These are phyloP conservation scores for Linnemannia exigua DNA, from an alignment of 192 early-diverging fungal species.

Conservation along the genomic window DNA sequence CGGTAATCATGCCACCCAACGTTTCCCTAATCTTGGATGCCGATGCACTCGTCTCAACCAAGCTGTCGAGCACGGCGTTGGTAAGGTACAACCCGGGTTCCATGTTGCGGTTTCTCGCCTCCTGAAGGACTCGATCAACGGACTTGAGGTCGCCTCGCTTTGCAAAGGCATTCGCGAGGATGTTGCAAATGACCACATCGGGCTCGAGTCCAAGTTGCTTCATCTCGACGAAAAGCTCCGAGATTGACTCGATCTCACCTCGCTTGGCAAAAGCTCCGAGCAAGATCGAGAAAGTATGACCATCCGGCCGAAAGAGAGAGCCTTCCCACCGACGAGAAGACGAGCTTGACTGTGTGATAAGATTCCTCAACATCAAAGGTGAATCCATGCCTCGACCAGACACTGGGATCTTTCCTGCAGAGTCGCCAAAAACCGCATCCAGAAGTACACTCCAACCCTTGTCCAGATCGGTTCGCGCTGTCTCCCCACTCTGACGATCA, in stretches of 20 bases:
- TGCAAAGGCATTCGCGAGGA: conserved; percentile 42
- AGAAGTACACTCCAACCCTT: conserved; percentile 43
- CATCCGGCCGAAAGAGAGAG: conserved; percentile 27
- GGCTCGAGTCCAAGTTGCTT: conserved; percentile 27
- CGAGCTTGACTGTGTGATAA: conserved; percentile 20
- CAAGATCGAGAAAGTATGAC: conserved; percentile 44
- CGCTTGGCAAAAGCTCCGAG: conserved; percentile 35
- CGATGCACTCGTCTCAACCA: conserved; percentile 33
- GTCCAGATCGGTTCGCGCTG: conserved; percentile 12
- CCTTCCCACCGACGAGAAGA: not conserved
- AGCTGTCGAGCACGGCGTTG: conserved; percentile 30
- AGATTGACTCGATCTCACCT: conserved; percentile 48
- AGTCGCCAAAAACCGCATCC: conserved; percentile 5
- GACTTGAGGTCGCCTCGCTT: conserved; percentile 45
- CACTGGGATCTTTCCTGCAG: not conserved
- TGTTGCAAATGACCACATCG: conserved; percentile 29
- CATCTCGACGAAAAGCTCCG: conserved; percentile 49
- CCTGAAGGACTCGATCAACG: conserved; percentile 35
- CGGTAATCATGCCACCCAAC: conserved; percentile 24
- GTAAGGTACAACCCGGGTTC: conserved; percentile 29
- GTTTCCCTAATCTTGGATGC: conserved; percentile 24
- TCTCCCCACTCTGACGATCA: not conserved
- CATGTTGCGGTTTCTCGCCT: conserved; percentile 25
- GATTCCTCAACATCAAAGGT: conserved; percentile 8
- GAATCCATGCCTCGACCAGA: conserved; percentile 18